Evolutionary conservation across 805 yeast genomes (phyloP).

Genomic region (Ogataea ganodermae): DNA sequence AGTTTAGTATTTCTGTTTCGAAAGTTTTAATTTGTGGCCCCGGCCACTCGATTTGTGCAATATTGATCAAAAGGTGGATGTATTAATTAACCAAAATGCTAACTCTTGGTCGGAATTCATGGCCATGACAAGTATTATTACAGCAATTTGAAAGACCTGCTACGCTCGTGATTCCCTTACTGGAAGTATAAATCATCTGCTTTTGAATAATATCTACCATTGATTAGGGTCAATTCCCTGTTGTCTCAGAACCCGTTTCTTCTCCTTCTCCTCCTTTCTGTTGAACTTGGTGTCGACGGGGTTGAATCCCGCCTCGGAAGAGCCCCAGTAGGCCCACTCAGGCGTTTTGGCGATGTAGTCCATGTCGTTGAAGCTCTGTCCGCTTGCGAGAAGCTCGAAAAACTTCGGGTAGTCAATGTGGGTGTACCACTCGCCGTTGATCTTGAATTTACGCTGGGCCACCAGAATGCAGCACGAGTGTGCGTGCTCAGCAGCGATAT

Average conservation of each 20-base stretch:
- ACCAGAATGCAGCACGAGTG: constrained; percentile 90
- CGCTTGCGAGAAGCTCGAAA: constrained; percentile 65
- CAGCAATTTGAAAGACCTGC: too few species aligned
- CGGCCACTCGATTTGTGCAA: too few species aligned
- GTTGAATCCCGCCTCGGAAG: constrained; percentile 82
- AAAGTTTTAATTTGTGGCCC: too few species aligned
- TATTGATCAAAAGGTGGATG: too few species aligned
- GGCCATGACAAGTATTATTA: too few species aligned
- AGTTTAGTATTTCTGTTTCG: too few species aligned
- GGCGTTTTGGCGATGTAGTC: constrained; percentile 85
- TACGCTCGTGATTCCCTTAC: too few species aligned
- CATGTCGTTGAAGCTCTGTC: constrained; percentile 69
- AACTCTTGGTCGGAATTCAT: too few species aligned
- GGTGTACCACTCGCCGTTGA: constrained; percentile 78
- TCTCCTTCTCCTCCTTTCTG: constrained; percentile 61
- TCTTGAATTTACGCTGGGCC: constrained; percentile 72
- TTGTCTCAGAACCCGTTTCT: constrained; percentile 40
- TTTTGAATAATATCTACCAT: not conserved
- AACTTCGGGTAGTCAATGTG: constrained; percentile 82
- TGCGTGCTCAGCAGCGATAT: constrained; percentile 91
- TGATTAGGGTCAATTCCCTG: constrained; percentile 2
- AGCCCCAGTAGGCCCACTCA: constrained; percentile 88
- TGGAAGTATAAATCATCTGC: too few species aligned
- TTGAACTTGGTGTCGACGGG: constrained; percentile 77
- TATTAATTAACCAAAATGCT: too few species aligned